Evolutionary conservation across 192 early-diverging fungal genomes (phyloP).

Genomic region (Spizellomyces sp.): DNA sequence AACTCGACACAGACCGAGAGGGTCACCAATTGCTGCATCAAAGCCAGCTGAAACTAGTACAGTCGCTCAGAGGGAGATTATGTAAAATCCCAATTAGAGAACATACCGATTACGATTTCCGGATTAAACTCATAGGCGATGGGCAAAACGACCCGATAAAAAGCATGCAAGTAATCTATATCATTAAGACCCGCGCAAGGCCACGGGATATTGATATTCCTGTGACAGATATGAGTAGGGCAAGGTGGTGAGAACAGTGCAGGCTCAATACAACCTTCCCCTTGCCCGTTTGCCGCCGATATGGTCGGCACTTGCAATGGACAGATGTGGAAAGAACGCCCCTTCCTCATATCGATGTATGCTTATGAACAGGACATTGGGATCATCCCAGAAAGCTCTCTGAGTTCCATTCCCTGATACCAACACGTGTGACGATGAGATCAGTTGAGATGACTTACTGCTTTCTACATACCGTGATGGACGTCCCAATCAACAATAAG

Average conservation of each 20-base stretch:
- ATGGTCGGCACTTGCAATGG: constrained; percentile 53
- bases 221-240: constrained; percentile 7
- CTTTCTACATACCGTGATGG: constrained; percentile 72
- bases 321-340: constrained; percentile 75
- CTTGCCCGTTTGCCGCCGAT: constrained; percentile 59
- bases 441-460: not conserved
- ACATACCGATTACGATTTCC: constrained; percentile 58
- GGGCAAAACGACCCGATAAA: constrained; percentile 77
- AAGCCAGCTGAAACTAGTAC: constrained; percentile 81
- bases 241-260: not conserved
- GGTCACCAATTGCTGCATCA: constrained; percentile 84
- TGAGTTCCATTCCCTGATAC: constrained; percentile 86
- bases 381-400: constrained; percentile 74
- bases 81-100: constrained; percentile 39
- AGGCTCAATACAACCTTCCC: constrained; percentile 47
- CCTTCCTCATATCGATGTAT: constrained; percentile 84
- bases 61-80: constrained; percentile 8
- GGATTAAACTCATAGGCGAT: constrained; percentile 81
- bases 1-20: constrained; percentile 80
- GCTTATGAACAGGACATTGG: constrained; percentile 81
- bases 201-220: constrained; percentile 93
- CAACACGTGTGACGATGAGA: constrained; percentile 4
- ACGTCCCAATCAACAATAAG: constrained; percentile 95
- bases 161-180: constrained; percentile 87
- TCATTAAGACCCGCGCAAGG: constrained; percentile 70